These are phyloP conservation scores for Colletotrichum brevisporum DNA, from an alignment of 2,329 filamentous ascomycete genomes.

Conservation along the genomic window DNA sequence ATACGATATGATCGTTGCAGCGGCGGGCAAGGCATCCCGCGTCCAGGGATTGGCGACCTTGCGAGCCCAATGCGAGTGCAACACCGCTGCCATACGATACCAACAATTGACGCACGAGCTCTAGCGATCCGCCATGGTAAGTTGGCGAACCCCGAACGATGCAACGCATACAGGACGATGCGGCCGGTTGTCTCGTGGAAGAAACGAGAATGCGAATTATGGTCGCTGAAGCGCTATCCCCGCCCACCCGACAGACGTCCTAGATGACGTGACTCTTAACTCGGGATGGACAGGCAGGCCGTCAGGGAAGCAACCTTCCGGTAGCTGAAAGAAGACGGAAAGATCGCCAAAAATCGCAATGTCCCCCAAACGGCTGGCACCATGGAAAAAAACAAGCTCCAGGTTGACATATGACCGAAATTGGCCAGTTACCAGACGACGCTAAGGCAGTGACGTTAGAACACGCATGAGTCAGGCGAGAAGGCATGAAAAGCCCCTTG, in stretches of 20 bases:
- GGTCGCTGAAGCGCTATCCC: too few relatives aligned
- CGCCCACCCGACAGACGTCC: too few relatives aligned
- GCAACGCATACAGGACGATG: neutral
- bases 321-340: too few relatives aligned
- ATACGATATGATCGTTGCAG: conserved; percentile 17
- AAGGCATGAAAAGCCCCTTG: conserved; percentile 1
- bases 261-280: too few relatives aligned
- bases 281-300: too few relatives aligned
- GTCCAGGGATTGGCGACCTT: too few relatives aligned
- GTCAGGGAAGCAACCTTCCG: too few relatives aligned
- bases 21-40: neutral
- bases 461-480: conserved; percentile 6
- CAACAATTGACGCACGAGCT: conserved; percentile 12
- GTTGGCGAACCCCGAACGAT: neutral
- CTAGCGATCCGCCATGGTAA: neutral
- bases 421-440: conserved; percentile 11
- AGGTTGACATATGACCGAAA: neutral
- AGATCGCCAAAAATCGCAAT: neutral
- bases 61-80: conserved; percentile 3
- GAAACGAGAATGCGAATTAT: too few relatives aligned
- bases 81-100: neutral
- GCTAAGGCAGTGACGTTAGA: conserved; percentile 9
- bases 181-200: neutral
- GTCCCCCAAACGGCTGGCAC: too few relatives aligned
- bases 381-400: too few relatives aligned